Evolutionary conservation across 371 early-diverging fungal species (phyloP).

Genomic region (Lichtheimia ramosa): DNA sequence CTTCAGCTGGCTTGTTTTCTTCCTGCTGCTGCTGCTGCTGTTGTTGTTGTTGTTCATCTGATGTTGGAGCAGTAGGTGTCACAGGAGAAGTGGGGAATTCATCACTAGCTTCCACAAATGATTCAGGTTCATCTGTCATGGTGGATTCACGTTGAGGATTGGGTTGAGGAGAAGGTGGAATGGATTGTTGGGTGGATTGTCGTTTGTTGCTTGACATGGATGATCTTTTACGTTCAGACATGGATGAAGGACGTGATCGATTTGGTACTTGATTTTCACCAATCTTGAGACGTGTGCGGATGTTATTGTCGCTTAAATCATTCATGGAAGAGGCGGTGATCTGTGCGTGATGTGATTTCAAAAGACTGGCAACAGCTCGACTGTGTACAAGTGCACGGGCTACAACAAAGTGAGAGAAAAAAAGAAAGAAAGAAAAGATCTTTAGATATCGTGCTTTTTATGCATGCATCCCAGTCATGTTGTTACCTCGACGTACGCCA

Average conservation of each 20-base stretch:
- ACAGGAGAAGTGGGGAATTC: constrained; percentile 16
- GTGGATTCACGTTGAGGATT: background rate
- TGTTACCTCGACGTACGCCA: constrained; percentile 62
- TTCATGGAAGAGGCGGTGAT: constrained; percentile 47
- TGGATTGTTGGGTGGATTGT: constrained; percentile 1
- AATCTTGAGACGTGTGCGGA: constrained; percentile 37
- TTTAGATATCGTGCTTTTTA: constrained; percentile 1
- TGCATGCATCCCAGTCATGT: background rate
- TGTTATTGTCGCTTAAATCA: constrained; percentile 40
- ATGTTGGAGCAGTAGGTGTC: background rate
- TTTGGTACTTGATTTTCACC: constrained; percentile 39
- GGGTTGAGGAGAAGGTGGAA: background rate
- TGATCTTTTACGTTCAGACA: constrained; percentile 35
- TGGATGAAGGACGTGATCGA: constrained; percentile 33
- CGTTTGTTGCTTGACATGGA: constrained; percentile 13
- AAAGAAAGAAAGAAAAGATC: background rate
- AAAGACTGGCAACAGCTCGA: constrained; percentile 58
- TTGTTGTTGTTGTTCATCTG: too few species aligned
- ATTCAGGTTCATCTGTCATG: constrained; percentile 21
- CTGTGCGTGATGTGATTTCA: constrained; percentile 56
- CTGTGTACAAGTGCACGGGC: constrained; percentile 76
- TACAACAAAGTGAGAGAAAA: constrained; percentile 13
- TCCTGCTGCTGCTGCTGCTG: constrained; percentile 12
- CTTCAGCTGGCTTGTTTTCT: background rate
- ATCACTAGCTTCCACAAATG: constrained; percentile 35